Conservation (phyloP, 2,329 filamentous ascomycete genomes). For the Penicillium sp. region DNA sequence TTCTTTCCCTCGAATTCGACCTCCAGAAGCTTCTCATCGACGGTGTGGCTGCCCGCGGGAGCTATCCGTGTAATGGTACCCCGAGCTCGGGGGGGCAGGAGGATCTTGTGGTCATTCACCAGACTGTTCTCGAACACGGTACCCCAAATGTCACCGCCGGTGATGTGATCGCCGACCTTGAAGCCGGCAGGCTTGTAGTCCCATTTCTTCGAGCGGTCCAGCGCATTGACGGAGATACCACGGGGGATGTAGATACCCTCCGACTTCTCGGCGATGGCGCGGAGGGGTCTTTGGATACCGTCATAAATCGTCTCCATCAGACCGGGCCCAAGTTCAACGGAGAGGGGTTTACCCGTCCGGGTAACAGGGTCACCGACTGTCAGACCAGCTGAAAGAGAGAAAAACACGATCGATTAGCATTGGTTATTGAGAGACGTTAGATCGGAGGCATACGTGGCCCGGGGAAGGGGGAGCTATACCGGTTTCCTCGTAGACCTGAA, state of each 20-base stretch:
- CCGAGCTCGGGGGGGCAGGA: constrained; percentile 85
- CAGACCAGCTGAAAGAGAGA: constrained; percentile 69
- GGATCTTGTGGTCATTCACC: constrained; percentile 88
- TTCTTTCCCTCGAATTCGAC: constrained; percentile 97
- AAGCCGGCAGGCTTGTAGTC: constrained; percentile 82
- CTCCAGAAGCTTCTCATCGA: constrained; percentile 91
- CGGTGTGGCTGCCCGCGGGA: constrained; percentile 87
- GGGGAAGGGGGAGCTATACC: constrained; percentile 55
- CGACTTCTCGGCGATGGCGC: constrained; percentile 75
- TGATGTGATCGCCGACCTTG: constrained; percentile 97
- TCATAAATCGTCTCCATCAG: constrained; percentile 99
- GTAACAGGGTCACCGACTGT: constrained; percentile 91
- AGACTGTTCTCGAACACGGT: constrained; percentile 95
- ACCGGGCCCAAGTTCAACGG: constrained; percentile 94
- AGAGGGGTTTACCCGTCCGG: constrained; percentile 92
- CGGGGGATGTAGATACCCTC: constrained; percentile 97
- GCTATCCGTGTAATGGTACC: constrained; percentile 93
- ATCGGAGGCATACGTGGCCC: constrained; percentile 12
- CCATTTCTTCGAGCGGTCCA: constrained; percentile 94
- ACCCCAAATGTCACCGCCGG: constrained; percentile 95
- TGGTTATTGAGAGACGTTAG: constrained; percentile 10
- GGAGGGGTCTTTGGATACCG: constrained; percentile 94
- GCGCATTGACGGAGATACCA: constrained; percentile 82
- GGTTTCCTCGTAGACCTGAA: constrained; percentile 99
- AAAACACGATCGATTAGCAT: constrained; percentile 11